Conservation (phyloP, 2,329 filamentous ascomycete species). For the Fusarium sp. region DNA sequence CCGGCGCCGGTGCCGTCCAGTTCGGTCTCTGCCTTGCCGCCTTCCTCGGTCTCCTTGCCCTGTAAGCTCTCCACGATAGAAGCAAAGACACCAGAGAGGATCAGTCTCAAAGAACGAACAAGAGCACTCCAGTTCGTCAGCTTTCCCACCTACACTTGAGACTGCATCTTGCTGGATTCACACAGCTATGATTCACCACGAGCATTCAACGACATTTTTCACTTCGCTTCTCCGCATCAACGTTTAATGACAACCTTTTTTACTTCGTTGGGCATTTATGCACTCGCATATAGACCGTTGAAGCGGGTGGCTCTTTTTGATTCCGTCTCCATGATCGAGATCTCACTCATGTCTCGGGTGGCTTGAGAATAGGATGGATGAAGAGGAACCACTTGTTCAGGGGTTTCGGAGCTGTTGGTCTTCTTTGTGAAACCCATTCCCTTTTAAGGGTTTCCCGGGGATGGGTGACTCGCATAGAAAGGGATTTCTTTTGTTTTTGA, state of each 20-base stretch:
- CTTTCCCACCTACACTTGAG: neutral
- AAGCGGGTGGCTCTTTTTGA: neutral
- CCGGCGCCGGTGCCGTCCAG: constrained; percentile 44
- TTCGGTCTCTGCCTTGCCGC: constrained; percentile 50
- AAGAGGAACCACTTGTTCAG: no score
- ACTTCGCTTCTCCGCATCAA: constrained; percentile 29
- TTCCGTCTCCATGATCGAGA: no score
- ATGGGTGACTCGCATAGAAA: constrained; percentile 15
- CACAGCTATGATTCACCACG: constrained; percentile 24
- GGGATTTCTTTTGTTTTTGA: constrained; percentile 36
- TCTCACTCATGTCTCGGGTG: no score
- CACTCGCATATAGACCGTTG: constrained; percentile 33
- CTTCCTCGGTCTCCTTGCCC: constrained; percentile 46
- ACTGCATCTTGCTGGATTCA: constrained; percentile 1
- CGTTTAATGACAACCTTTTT: constrained; percentile 39
- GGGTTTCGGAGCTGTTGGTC: neutral
- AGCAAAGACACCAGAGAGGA: neutral
- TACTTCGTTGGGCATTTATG: constrained; percentile 22
- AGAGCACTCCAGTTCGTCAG: constrained; percentile 13
- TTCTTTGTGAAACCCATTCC: constrained; percentile 18
- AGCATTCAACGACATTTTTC: constrained; percentile 33
- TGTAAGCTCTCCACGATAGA: constrained; percentile 44
- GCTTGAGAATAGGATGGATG: no score
- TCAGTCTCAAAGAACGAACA: constrained; percentile 6
- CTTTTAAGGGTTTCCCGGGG: constrained; percentile 10